Conservation (phyloP, 352 stramenopile species). For the Peronosclerospora sorghi region DNA sequence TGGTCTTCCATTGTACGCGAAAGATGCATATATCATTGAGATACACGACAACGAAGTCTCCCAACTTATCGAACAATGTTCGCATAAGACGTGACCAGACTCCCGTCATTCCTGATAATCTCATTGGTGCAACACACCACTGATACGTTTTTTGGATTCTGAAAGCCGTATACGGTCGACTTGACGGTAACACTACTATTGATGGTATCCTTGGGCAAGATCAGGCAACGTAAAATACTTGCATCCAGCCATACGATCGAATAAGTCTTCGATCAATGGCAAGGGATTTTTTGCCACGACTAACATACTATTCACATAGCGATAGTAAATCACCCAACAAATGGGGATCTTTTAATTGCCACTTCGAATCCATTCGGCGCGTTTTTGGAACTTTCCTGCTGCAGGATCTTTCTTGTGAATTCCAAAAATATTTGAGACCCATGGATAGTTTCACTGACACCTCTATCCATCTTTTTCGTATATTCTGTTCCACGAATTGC, state of each 20-base stretch:
- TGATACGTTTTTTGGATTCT: constrained; percentile 7
- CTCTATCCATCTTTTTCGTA: constrained; percentile 13
- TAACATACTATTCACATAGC: not conserved
- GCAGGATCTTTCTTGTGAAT: constrained; percentile 14
- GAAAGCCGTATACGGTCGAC: not conserved
- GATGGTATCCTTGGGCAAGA: not conserved
- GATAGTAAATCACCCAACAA: not conserved
- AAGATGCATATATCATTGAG: constrained; percentile 25
- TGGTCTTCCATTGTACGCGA: constrained; percentile 3
- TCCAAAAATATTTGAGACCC: constrained; percentile 16
- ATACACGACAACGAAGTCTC: constrained; percentile 22
- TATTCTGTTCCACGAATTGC: constrained; percentile 8
- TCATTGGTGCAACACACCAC: constrained; percentile 30
- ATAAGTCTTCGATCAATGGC: not conserved
- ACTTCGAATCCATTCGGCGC: constrained; percentile 6
- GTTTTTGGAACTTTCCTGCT: not conserved
- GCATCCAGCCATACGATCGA: not conserved
- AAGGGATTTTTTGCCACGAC: not conserved
- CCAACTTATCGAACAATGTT: constrained; percentile 7
- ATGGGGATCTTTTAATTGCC: constrained; percentile 5
- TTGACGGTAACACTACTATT: not conserved
- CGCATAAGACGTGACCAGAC: constrained; percentile 30
- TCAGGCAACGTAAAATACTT: not conserved
- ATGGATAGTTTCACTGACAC: constrained; percentile 16
- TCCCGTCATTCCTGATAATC: constrained; percentile 25